Conservation (phyloP, 345 rosid genomes). For the Tarenaya hassleriana region DNA sequence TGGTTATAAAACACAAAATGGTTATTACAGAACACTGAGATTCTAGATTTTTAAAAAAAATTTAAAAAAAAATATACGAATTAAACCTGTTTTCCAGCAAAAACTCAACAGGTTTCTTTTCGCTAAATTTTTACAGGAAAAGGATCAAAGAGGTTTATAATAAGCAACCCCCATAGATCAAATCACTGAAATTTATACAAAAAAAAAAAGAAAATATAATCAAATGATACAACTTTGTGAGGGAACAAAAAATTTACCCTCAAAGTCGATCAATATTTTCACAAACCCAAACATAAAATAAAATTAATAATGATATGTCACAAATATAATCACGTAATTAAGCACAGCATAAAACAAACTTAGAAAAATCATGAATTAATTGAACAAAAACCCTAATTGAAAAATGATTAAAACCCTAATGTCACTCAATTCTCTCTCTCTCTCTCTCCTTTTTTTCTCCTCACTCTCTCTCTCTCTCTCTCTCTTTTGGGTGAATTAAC, state of each 20-base stretch:
- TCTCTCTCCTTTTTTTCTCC: neutral
- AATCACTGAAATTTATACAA: conserved; percentile 12
- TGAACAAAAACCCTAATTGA: neutral
- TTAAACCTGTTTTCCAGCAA: conserved; percentile 36
- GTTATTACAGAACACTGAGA: conserved; percentile 1
- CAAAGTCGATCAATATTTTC: conserved; percentile 39
- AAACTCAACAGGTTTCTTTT: conserved; percentile 29
- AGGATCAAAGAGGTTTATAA: conserved; percentile 55
- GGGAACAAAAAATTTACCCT: conserved; percentile 73
- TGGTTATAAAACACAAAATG: conserved; percentile 1
- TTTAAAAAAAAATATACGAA: neutral
- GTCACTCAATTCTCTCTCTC: conserved; percentile 2
- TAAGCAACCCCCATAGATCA: conserved; percentile 56
- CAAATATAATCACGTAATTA: conserved; percentile 22
- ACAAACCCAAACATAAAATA: neutral
- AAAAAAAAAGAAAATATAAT: conserved; percentile 7
- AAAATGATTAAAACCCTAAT: conserved; percentile 13
- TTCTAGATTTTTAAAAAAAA: neutral
- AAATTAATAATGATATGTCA: conserved; percentile 10
- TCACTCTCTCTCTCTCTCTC: conserved; percentile 8
- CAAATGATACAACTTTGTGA: conserved; percentile 33
- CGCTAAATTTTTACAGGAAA: conserved; percentile 6
- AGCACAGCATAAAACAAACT: conserved; percentile 48
- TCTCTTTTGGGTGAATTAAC: conserved; percentile 16
- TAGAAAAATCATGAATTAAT: conserved; percentile 34